Percentiles rank a stretch among this genome's conserved stretches.
phyloP scores from a whole-genome alignment of 805 yeast species.

The Yarrowia bubula region DNA sequence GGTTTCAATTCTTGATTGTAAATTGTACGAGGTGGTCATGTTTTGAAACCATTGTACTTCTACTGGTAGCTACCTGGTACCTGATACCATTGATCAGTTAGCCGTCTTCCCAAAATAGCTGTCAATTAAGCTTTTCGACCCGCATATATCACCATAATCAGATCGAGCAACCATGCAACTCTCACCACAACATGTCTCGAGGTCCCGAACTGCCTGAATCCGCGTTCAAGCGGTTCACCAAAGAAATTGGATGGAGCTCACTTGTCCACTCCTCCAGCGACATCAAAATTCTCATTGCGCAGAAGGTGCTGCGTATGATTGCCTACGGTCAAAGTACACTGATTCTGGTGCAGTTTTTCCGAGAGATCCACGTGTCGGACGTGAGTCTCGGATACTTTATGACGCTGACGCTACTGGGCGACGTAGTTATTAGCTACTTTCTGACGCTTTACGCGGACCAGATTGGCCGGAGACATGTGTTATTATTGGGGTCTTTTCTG shows the following conservation, averaged over 20 bases:
- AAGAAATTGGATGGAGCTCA: constrained; percentile 9
- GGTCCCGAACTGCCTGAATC: constrained; percentile 7
- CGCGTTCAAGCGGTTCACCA: background rate
- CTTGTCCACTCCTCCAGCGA: background rate
- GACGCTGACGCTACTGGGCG: constrained; percentile 52
- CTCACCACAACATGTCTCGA: background rate
- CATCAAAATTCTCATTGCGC: constrained; percentile 24
- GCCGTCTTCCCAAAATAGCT: background rate
- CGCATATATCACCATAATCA: background rate
- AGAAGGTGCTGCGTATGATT: constrained; percentile 34
- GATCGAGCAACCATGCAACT: background rate
- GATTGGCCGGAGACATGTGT: constrained; percentile 47
- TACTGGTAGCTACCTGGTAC: too few relatives aligned
- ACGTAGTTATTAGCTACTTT: constrained; percentile 48
- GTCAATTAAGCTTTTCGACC: background rate
- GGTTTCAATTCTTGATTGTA: too few relatives aligned
- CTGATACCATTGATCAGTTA: too few relatives aligned
- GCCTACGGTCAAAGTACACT: constrained; percentile 44
- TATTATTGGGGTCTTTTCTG: constrained; percentile 44
- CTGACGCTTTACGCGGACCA: constrained; percentile 49
- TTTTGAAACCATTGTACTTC: too few relatives aligned
- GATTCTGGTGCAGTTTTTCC: constrained; percentile 48
- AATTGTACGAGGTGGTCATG: too few relatives aligned
- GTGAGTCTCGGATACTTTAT: constrained; percentile 50
- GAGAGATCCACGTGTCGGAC: constrained; percentile 45